Percentiles rank a stretch among this genome's conserved stretches.
Evolutionary conservation across 2,329 filamentous ascomycete genomes (phyloP).

Genomic region (Canariomyces notabilis): DNA sequence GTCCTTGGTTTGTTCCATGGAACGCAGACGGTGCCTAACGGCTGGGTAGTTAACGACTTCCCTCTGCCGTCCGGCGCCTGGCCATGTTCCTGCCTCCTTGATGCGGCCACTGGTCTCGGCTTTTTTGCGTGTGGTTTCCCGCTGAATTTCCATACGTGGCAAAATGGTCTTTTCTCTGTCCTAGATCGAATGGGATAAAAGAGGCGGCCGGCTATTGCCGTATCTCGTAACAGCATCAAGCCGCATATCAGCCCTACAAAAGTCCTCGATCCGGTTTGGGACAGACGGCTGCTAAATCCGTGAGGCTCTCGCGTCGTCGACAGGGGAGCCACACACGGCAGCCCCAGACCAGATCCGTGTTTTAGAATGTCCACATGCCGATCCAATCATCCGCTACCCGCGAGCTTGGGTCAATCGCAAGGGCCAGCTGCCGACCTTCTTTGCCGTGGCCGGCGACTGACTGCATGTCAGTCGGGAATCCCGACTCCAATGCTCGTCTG

Average conservation of each 20-base stretch:
- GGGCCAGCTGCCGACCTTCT: not conserved
- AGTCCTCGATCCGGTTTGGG: slow-evolving; percentile 17
- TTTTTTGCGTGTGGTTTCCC: not conserved
- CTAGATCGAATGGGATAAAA: not conserved
- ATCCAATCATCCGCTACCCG: slow-evolving; percentile 17
- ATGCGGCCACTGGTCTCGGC: not conserved
- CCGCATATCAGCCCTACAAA: slow-evolving; percentile 1
- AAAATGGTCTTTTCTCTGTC: not conserved
- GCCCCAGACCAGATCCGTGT: slow-evolving; percentile 25
- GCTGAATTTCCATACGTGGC: too few species aligned
- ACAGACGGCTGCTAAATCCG: slow-evolving; percentile 25
- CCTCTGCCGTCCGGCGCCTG: slow-evolving; percentile 7
- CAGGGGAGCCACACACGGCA: slow-evolving; percentile 16
- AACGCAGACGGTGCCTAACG: slow-evolving; percentile 10
- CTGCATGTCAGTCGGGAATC: not conserved
- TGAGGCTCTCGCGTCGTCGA: slow-evolving; percentile 15
- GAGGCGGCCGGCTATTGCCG: not conserved
- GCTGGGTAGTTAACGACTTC: slow-evolving; percentile 4
- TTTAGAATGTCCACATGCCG: slow-evolving; percentile 22
- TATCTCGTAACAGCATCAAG: not conserved
- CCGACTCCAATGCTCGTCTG: not conserved
- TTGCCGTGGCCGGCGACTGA: not conserved
- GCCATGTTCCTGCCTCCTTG: slow-evolving; percentile 2
- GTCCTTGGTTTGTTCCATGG: slow-evolving; percentile 3
- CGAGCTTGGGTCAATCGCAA: slow-evolving; percentile 4